Evolutionary conservation across 2,329 filamentous ascomycete genomes (phyloP), one percentile per base, ranked within the genome.

Genomic region (Ceratocystis smalleyi): DNA sequence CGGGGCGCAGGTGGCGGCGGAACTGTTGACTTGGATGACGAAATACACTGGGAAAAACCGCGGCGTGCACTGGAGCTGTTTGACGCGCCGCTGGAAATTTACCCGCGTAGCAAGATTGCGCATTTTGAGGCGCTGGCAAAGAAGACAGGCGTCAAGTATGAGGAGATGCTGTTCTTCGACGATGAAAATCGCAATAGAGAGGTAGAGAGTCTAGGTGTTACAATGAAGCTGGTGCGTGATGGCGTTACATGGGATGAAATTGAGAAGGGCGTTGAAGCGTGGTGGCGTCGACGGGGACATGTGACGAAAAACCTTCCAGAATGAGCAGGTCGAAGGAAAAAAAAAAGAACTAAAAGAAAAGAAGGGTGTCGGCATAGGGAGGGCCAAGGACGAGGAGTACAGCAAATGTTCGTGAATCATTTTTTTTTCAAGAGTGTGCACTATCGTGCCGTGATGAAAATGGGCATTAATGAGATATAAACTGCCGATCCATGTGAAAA

Each of bases 121-220:
- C 92, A 97, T 74, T 95, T 97, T 70, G 80, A 85, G 70, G 78
- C 81, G 4, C 77, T 97, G 69, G 82, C 87, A 8, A 82, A 85
- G 72, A 79, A 83, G 64, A 91, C 87, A 15, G 84, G 84, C 1
- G 74, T 96, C 2, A 76, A 77, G 5, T 95, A 83, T 71, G 81
- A 87, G 68, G 89, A 96, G 59, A 95, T 97, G 86, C 73, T 97
- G 43, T 97, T 97, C 74, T 97, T 97, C 69, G 92, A 97, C 70
- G 92, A 97, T 70, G 92, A 97, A 80, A 79, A 80, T 62, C 77
- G 92, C 67, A 97, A 97, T 71, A 79, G 83, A 65, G 91, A 96
- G 71, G 92, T 95, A 0, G 83, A 86, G 76, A 76, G 72, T 30
- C 71, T 96, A 61, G 91, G 91, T 0, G 87, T 95, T 2, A 88